Evolutionary conservation across 2,329 filamentous ascomycete genomes (phyloP).

Genomic region (Claviceps pusilla): DNA sequence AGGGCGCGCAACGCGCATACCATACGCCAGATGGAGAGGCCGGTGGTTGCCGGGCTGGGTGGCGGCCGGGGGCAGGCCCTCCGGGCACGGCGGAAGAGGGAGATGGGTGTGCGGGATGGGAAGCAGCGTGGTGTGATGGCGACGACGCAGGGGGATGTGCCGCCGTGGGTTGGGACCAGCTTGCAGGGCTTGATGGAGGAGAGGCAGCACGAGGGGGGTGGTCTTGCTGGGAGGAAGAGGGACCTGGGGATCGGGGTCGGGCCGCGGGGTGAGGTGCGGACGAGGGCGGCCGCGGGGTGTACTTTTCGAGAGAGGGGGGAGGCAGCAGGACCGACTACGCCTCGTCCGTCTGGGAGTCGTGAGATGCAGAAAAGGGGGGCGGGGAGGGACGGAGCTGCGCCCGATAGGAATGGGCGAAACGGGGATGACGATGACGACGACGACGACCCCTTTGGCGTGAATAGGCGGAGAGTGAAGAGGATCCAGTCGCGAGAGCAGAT

Average conservation of each 20-base stretch:
- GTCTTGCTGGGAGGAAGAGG: constrained; percentile 12
- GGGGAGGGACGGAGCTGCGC: neutral
- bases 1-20: constrained; percentile 37
- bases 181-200: constrained; percentile 29
- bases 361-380: neutral
- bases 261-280: neutral
- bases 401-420: neutral
- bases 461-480: constrained; percentile 16
- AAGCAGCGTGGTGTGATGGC: constrained; percentile 12
- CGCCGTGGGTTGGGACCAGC: constrained; percentile 17
- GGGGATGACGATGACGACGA: constrained; percentile 1
- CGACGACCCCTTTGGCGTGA: constrained; percentile 21
- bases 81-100: constrained; percentile 11
- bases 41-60: constrained; percentile 22
- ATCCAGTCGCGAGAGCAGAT: constrained; percentile 17
- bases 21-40: constrained; percentile 36
- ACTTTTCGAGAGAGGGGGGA: constrained; percentile 2
- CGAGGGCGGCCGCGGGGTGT: constrained; percentile 8
- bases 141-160: constrained; percentile 1
- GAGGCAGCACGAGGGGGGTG: constrained; percentile 13
- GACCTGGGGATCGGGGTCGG: constrained; percentile 4
- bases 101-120: constrained; percentile 7
- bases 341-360: neutral
- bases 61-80: constrained; percentile 12
- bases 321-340: neutral